phyloP scores from a whole-genome alignment of 495 filamentous ascomycete species.

The Ramalina intermedia region DNA sequence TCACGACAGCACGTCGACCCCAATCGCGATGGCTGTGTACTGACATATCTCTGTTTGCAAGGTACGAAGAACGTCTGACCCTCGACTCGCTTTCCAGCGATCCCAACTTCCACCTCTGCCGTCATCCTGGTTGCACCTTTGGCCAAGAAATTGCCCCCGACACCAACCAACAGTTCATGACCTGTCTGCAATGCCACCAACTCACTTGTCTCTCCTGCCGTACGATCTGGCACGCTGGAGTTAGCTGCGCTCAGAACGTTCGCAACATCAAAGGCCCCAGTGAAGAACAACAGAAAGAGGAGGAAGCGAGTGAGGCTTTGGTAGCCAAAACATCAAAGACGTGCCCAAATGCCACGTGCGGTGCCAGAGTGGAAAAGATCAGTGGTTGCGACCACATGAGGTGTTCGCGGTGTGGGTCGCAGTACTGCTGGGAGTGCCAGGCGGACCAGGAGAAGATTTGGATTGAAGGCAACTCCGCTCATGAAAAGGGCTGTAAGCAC shows the following conservation, averaged over 20 bases:
- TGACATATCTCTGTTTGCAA: not conserved
- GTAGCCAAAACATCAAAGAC: not conserved
- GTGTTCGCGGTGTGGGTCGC: not conserved
- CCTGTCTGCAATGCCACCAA: not conserved
- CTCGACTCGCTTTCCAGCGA: not conserved
- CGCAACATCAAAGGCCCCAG: not conserved
- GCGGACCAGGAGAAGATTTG: not conserved
- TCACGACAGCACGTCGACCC: too few species aligned
- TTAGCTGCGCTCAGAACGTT: not conserved
- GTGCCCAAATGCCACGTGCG: slow-evolving; percentile 1
- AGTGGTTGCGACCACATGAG: slow-evolving; percentile 6
- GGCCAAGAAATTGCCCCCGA: slow-evolving; percentile 1
- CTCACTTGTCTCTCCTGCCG: slow-evolving; percentile 4
- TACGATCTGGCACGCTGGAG: not conserved
- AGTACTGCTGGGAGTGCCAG: slow-evolving; percentile 7
- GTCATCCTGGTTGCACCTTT: slow-evolving; percentile 1
- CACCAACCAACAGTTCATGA: slow-evolving; percentile 3
- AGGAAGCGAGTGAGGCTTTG: not conserved
- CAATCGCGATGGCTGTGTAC: not conserved
- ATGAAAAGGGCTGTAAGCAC: not conserved
- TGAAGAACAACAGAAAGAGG: not conserved
- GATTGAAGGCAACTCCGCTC: not conserved
- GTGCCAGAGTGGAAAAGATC: not conserved
- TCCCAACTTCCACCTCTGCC: slow-evolving; percentile 2
- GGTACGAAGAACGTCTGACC: slow-evolving; percentile 1